Evolutionary conservation across 352 stramenopile genomes (phyloP).

Genomic region (Phytophthora vignae): DNA sequence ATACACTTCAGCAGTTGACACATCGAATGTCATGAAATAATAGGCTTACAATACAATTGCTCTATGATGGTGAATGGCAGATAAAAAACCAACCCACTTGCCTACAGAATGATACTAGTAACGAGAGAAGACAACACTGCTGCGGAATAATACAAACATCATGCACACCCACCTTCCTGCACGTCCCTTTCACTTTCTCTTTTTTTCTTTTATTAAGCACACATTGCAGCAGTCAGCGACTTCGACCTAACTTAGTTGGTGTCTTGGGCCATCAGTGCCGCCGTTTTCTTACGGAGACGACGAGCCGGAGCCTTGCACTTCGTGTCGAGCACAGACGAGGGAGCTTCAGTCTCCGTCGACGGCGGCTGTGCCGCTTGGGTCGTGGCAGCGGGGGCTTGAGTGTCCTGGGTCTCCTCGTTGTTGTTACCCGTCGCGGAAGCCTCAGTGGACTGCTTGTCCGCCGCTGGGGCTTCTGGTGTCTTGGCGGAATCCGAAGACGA

Average conservation of each 20-base stretch:
- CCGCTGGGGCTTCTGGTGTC: conserved; percentile 2
- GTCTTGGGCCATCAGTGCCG: not conserved
- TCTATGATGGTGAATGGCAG: too few species aligned
- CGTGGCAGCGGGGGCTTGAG: not conserved
- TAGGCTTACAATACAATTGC: not conserved
- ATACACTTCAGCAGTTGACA: not conserved
- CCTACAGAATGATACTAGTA: too few species aligned
- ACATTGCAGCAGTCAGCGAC: not conserved
- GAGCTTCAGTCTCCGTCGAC: conserved; percentile 4
- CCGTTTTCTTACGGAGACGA: conserved; percentile 12
- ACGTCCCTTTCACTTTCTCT: not conserved
- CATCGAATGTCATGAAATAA: not conserved
- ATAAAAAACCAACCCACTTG: too few species aligned
- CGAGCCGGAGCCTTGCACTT: conserved; percentile 10
- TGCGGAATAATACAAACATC: too few species aligned
- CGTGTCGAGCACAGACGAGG: not conserved
- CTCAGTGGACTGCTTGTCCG: conserved; percentile 7
- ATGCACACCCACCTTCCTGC: too few species aligned
- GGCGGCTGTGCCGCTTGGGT: not conserved
- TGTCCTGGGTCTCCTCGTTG: not conserved
- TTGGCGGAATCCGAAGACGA: not conserved
- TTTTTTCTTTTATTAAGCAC: not conserved
- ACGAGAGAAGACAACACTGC: too few species aligned
- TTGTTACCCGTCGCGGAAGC: not conserved
- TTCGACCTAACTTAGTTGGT: too few species aligned